Percentiles rank a stretch among this genome's conserved stretches.
phyloP scores from a whole-genome alignment of 495 filamentous ascomycete species.

The Tetracladium marchalianum region DNA sequence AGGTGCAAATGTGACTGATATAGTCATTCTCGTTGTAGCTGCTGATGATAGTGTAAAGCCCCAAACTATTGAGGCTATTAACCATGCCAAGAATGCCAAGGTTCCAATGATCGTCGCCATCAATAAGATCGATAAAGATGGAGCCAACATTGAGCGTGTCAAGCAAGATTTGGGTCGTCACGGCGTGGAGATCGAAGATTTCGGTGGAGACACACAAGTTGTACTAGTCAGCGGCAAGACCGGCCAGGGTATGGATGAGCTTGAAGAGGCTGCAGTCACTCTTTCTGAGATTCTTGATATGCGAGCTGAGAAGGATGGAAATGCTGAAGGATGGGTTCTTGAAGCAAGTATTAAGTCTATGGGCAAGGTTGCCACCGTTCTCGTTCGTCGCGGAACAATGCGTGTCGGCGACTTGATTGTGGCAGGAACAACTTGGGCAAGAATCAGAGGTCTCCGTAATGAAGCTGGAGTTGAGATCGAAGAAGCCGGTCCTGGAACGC shows the following conservation, averaged over 20 bases:
- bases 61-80: slow-evolving; percentile 93
- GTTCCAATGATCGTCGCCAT: slow-evolving; percentile 98
- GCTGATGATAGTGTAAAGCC: slow-evolving; percentile 97
- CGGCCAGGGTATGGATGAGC: slow-evolving; percentile 79
- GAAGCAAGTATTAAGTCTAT: slow-evolving; percentile 85
- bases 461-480: slow-evolving; percentile 66
- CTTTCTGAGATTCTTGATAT: slow-evolving; percentile 85
- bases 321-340: slow-evolving; percentile 86
- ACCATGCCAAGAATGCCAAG: slow-evolving; percentile 80
- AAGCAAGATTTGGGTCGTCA: slow-evolving; percentile 81
- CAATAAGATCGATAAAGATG: slow-evolving; percentile 91
- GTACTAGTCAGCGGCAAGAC: slow-evolving; percentile 90
- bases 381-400: slow-evolving; percentile 81
- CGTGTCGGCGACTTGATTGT: slow-evolving; percentile 75
- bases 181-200: slow-evolving; percentile 88
- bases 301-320: slow-evolving; percentile 65
- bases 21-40: slow-evolving; percentile 91
- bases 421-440: slow-evolving; percentile 76
- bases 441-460: slow-evolving; percentile 72
- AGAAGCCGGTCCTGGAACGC: slow-evolving; percentile 77
- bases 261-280: slow-evolving; percentile 81
- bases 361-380: slow-evolving; percentile 79
- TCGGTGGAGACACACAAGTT: slow-evolving; percentile 87
- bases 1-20: slow-evolving; percentile 93
- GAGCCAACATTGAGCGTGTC: slow-evolving; percentile 66